Conservation (phyloP, 2,329 filamentous ascomycete species). For the Exophiala sp. region DNA sequence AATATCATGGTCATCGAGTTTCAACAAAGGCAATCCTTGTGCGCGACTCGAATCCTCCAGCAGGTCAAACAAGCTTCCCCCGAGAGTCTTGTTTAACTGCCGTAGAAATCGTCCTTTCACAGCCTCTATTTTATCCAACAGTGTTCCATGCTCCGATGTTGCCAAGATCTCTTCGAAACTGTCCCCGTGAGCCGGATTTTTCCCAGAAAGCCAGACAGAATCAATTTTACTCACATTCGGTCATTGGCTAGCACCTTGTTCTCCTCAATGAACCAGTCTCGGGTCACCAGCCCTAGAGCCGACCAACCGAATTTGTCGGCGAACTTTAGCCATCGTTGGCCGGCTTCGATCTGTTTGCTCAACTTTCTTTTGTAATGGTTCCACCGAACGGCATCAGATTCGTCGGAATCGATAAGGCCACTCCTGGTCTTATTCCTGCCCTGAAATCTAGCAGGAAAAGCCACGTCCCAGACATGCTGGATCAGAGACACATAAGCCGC, state of each 20-base stretch:
- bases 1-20: background rate
- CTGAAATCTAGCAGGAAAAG: background rate
- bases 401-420: background rate
- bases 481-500: background rate
- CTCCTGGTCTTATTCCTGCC: background rate
- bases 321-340: background rate
- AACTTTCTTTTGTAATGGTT: background rate
- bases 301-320: background rate
- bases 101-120: conserved; percentile 1
- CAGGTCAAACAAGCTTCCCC: conserved; percentile 2
- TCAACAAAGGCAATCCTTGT: background rate
- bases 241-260: background rate
- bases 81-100: background rate
- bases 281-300: background rate
- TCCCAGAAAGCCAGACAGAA: background rate
- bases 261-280: conserved; percentile 1
- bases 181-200: background rate
- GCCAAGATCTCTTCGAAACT: conserved; percentile 1
- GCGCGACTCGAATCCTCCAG: background rate
- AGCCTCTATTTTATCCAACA: background rate
- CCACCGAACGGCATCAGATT: background rate
- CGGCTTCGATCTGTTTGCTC: background rate
- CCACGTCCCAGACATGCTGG: background rate
- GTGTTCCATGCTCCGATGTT: background rate
- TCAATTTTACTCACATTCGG: background rate